These are phyloP conservation scores for Candida tammaniensis DNA, from an alignment of 805 yeast genomes.

Conservation along the genomic window DNA sequence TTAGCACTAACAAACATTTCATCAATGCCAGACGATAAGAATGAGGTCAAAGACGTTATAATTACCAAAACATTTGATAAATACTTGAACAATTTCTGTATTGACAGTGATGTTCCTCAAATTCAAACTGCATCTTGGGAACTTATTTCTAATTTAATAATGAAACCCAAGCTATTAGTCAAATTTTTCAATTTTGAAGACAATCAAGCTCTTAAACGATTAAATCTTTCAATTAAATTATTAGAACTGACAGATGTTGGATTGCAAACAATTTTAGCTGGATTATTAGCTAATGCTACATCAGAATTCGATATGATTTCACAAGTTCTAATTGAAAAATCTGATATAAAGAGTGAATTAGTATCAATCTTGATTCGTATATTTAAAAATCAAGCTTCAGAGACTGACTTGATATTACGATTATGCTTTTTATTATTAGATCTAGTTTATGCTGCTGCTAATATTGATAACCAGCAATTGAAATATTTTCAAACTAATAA, in stretches of 20 bases:
- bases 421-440: slow-evolving; percentile 17
- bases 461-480: slow-evolving; percentile 1
- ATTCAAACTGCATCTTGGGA: slow-evolving; percentile 64
- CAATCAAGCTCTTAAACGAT: slow-evolving; percentile 24
- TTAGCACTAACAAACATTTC: slow-evolving; percentile 69
- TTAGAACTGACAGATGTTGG: slow-evolving; percentile 29
- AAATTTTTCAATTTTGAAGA: slow-evolving; percentile 57
- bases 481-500: slow-evolving; percentile 2
- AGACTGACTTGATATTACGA: slow-evolving; percentile 28
- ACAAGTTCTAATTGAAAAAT: slow-evolving; percentile 19
- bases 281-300: slow-evolving; percentile 40
- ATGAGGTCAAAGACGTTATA: slow-evolving; percentile 36
- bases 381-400: slow-evolving; percentile 20
- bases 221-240: slow-evolving; percentile 29
- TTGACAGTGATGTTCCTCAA: slow-evolving; percentile 34
- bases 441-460: slow-evolving; percentile 12
- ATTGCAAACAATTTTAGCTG: slow-evolving; percentile 32
- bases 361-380: slow-evolving; percentile 19
- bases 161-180: slow-evolving; percentile 39
- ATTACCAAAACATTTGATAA: slow-evolving; percentile 48
- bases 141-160: slow-evolving; percentile 58
- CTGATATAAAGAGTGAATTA: slow-evolving; percentile 15
- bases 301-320: slow-evolving; percentile 37
- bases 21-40: slow-evolving; percentile 28
- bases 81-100: slow-evolving; percentile 38